Percentiles rank a stretch among this genome's conserved stretches.
Evolutionary conservation across 306 rosid genomes (phyloP).

Genomic region (Chamaecrista fasciculata): DNA sequence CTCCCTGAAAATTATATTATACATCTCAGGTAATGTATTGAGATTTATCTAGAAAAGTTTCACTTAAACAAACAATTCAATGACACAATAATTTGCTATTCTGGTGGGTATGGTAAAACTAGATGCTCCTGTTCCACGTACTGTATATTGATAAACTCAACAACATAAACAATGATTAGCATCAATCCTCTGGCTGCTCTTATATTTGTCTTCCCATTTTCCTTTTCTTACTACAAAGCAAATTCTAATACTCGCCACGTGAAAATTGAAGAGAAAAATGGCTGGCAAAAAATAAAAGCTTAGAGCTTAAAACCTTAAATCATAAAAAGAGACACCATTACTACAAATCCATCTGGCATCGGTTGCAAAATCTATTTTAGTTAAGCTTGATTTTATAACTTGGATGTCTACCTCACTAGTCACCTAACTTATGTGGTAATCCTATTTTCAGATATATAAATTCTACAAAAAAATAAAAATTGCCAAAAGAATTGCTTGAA

Average conservation of each 20-base stretch:
- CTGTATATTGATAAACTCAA: not conserved
- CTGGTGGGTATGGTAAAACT: not conserved
- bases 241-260: not conserved
- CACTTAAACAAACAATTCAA: not conserved
- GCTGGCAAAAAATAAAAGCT: not conserved
- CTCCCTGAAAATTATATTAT: conserved; percentile 56
- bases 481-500: not conserved
- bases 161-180: not conserved
- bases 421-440: not conserved
- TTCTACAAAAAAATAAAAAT: not conserved
- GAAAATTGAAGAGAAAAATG: not conserved
- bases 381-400: not conserved
- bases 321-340: not conserved
- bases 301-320: not conserved
- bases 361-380: conserved; percentile 1
- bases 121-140: not conserved
- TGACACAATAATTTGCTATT: not conserved
- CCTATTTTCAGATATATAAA: not conserved
- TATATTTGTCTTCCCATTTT: conserved; percentile 2
- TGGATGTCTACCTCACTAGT: not conserved
- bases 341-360: not conserved
- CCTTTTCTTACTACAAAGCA: not conserved
- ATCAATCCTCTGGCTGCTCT: not conserved
- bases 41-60: conserved; percentile 13
- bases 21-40: conserved; percentile 2